These are phyloP conservation scores for Paramyrothecium roridum DNA, from an alignment of 2,329 filamentous ascomycete genomes.

Conservation along the genomic window DNA sequence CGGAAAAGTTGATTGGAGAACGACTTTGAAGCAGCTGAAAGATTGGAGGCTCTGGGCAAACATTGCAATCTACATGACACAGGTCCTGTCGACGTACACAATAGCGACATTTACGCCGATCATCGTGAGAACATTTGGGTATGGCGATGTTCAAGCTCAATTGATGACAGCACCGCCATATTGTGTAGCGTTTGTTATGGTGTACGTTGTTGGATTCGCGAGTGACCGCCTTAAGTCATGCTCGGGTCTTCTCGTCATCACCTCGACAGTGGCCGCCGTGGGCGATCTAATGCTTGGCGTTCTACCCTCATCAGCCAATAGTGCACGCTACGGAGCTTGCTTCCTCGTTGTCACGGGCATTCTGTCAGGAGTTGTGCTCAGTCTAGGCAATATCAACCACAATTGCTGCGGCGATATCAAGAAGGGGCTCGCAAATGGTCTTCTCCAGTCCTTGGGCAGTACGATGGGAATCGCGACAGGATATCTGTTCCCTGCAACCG, in stretches of 20 bases:
- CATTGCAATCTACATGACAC: slow-evolving; percentile 27
- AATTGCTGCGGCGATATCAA: not conserved
- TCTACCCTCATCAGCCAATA: not conserved
- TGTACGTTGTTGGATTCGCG: slow-evolving; percentile 7
- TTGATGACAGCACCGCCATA: slow-evolving; percentile 14
- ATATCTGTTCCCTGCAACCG: not conserved
- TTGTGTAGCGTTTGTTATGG: slow-evolving; percentile 11
- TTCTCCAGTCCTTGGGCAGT: not conserved
- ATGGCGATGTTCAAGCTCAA: slow-evolving; percentile 12
- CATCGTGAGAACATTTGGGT: slow-evolving; percentile 16
- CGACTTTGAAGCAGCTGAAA: slow-evolving; percentile 22
- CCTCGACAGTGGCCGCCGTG: slow-evolving; percentile 4
- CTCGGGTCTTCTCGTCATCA: slow-evolving; percentile 3
- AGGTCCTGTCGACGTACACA: not conserved
- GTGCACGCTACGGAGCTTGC: not conserved
- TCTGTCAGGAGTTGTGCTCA: not conserved
- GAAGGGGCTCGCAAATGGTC: not conserved
- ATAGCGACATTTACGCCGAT: slow-evolving; percentile 15
- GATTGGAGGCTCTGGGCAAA: slow-evolving; percentile 34
- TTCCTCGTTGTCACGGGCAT: not conserved
- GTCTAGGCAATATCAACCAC: slow-evolving; percentile 1
- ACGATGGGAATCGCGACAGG: not conserved
- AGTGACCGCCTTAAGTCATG: slow-evolving; percentile 12
- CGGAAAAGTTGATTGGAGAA: slow-evolving; percentile 14
- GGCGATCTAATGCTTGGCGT: not conserved